phyloP scores from a whole-genome alignment of 2,329 filamentous ascomycete species.

The Anthostomella pinea region DNA sequence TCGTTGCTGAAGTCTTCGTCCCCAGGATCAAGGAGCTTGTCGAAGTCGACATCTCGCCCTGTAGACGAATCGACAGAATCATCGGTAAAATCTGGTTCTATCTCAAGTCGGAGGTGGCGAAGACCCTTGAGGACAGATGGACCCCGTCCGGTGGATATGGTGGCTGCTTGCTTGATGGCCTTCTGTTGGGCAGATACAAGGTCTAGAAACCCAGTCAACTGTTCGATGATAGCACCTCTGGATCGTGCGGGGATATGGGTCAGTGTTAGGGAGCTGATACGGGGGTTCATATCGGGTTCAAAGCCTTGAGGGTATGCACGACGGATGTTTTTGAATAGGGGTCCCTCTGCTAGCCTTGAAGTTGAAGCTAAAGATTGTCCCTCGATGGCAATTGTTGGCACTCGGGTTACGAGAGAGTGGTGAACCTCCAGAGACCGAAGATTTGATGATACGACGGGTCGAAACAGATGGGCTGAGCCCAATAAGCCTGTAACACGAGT shows the following conservation, averaged over 20 bases:
- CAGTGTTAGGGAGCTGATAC: conserved; percentile 51
- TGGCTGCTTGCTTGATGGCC: conserved; percentile 35
- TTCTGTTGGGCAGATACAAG: conserved; percentile 48
- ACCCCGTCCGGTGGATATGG: conserved; percentile 30
- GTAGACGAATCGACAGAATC: conserved; percentile 32
- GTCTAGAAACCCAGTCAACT: conserved; percentile 46
- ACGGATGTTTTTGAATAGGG: conserved; percentile 41
- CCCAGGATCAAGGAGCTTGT: conserved; percentile 38
- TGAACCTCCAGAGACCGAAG: conserved; percentile 53
- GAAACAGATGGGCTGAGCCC: conserved; percentile 45
- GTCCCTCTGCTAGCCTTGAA: conserved; percentile 44
- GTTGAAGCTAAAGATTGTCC: conserved; percentile 36
- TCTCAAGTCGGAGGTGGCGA: conserved; percentile 53
- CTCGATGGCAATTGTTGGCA: conserved; percentile 43
- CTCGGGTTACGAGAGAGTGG: conserved; percentile 57
- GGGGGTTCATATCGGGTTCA: conserved; percentile 55
- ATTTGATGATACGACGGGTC: conserved; percentile 52
- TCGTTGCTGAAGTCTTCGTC: conserved; percentile 36
- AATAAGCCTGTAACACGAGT: conserved; percentile 42
- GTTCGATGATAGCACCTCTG: conserved; percentile 46
- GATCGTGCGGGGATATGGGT: conserved; percentile 54
- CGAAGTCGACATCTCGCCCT: conserved; percentile 38
- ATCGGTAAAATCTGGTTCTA: conserved; percentile 43
- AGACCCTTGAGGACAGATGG: conserved; percentile 49
- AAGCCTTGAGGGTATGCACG: conserved; percentile 47